Conservation (phyloP, 208 protist genomes). For the Porcisia deanei region DNA sequence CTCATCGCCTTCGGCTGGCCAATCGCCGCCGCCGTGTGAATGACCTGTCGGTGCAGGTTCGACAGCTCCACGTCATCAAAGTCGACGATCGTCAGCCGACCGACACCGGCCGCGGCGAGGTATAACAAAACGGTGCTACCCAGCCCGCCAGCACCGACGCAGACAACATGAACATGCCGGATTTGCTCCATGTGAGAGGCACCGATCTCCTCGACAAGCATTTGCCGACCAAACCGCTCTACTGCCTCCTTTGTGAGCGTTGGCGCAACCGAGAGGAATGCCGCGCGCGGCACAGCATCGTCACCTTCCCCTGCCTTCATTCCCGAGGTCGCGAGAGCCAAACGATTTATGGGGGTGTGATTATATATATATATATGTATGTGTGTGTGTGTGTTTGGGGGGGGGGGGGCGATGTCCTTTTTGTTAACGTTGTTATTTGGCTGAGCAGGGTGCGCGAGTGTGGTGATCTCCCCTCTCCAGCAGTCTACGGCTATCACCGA, state of each 20-base stretch:
- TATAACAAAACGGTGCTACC: conserved; percentile 93
- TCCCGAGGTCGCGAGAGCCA: background rate
- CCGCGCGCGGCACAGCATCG: background rate
- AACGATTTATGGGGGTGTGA: background rate
- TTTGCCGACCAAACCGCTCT: conserved; percentile 89
- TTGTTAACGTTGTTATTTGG: background rate
- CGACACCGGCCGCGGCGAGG: conserved; percentile 93
- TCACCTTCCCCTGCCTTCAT: background rate
- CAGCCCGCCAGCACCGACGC: conserved; percentile 95
- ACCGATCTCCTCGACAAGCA: conserved; percentile 87
- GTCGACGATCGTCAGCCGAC: conserved; percentile 90
- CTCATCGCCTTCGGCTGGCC: conserved; percentile 87
- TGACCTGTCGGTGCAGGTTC: conserved; percentile 96
- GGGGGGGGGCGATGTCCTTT: background rate
- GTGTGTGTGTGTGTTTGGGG: background rate
- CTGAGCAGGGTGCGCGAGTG: background rate
- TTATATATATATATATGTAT: background rate
- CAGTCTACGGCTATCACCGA: background rate
- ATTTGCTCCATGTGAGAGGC: conserved; percentile 76
- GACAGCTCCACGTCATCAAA: conserved; percentile 92
- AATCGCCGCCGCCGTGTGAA: conserved; percentile 70
- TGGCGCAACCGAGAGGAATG: conserved; percentile 29
- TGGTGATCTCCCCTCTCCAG: background rate
- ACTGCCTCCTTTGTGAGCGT: conserved; percentile 67
- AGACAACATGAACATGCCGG: conserved; percentile 58